Conservation (phyloP, 305 asterid genomes). For the Solanum hybrid region DNA sequence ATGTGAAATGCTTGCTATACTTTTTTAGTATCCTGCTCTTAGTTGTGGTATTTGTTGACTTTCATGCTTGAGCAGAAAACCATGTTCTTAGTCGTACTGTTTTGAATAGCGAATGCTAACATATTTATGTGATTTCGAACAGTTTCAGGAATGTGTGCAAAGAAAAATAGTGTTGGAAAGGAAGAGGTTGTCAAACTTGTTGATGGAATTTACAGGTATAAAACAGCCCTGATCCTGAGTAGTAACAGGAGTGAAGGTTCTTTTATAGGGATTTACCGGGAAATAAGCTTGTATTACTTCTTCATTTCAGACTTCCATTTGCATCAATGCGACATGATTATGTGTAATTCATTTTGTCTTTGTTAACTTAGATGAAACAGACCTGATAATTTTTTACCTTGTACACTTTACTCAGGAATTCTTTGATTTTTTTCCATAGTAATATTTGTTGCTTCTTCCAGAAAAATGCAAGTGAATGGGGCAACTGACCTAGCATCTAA, state of each 20-base stretch:
- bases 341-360: neutral
- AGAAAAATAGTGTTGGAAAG: conserved; percentile 51
- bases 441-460: conserved; percentile 24
- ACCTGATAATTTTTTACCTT: neutral
- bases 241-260: neutral
- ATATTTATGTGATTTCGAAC: neutral
- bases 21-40: neutral
- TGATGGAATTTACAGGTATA: conserved; percentile 64
- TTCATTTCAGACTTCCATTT: neutral
- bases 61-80: neutral
- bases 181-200: conserved; percentile 63
- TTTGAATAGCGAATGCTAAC: neutral
- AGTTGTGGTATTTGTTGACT: neutral
- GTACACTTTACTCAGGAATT: neutral
- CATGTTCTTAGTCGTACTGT: neutral
- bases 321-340: neutral
- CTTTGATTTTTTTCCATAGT: neutral
- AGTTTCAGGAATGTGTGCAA: conserved; percentile 56
- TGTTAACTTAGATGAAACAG: neutral
- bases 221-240: neutral
- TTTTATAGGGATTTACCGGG: neutral
- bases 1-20: neutral
- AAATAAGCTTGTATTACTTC: neutral
- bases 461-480: conserved; percentile 85
- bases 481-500: conserved; percentile 67